Conservation (phyloP, 2,329 filamentous ascomycete genomes). For the Gremmenia infestans region DNA sequence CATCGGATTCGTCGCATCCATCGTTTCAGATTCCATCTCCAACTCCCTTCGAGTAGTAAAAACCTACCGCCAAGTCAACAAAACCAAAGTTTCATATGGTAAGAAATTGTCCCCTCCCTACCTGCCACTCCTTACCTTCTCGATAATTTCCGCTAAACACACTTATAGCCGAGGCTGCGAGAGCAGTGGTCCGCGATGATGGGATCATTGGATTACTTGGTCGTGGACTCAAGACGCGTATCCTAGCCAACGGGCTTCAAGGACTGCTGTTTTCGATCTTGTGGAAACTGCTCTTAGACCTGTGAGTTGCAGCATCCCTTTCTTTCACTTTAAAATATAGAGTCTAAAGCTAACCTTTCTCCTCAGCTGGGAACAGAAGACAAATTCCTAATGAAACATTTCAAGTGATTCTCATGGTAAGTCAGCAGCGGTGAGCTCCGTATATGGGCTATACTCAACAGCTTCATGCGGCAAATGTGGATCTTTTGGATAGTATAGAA, state of each 20-base stretch:
- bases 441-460: no score
- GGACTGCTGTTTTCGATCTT: conserved; percentile 44
- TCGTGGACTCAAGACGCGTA: conserved; percentile 42
- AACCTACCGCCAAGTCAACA: conserved; percentile 46
- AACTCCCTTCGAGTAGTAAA: conserved; percentile 45
- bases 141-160: background rate
- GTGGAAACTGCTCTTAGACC: conserved; percentile 44
- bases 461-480: no score
- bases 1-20: conserved; percentile 41
- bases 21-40: conserved; percentile 42
- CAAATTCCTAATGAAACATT: background rate
- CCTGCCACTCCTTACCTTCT: background rate
- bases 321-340: no score
- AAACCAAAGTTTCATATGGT: conserved; percentile 43
- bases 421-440: no score
- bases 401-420: no score
- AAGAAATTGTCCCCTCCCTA: conserved; percentile 4
- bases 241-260: conserved; percentile 44
- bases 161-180: conserved; percentile 38
- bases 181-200: conserved; percentile 37
- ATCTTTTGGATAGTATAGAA: no score
- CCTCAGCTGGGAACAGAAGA: background rate
- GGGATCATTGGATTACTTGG: conserved; percentile 40
- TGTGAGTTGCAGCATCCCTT: conserved; percentile 33
- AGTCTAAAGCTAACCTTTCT: background rate